A percentile compares a stretch with the other conserved stretches of the same genome.
Conservation (phyloP, 2,329 filamentous ascomycete species). For the Zasmidium angulare region DNA sequence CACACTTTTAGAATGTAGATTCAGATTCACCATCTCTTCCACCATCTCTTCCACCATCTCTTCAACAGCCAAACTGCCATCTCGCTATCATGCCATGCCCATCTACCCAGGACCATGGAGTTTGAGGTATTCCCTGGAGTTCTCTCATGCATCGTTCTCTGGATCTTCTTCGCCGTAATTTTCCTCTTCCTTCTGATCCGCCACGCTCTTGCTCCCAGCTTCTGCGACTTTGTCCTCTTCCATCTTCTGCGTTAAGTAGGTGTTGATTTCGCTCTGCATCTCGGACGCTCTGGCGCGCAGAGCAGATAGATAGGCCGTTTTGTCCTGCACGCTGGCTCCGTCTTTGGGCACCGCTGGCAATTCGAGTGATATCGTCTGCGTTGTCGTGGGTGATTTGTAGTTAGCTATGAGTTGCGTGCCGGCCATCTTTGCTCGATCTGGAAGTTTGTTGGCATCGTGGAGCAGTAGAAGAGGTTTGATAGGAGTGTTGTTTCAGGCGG, state of each 20-base stretch:
- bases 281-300: conserved; percentile 58
- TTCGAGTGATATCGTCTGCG: conserved; percentile 25
- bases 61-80: too few relatives aligned
- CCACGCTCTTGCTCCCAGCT: conserved; percentile 16
- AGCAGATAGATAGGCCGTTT: conserved; percentile 58
- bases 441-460: neutral
- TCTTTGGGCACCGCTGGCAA: conserved; percentile 22
- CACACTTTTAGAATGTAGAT: neutral
- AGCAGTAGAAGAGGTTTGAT: neutral
- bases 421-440: conserved; percentile 8
- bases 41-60: too few relatives aligned
- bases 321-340: conserved; percentile 42
- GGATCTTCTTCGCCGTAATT: conserved; percentile 83
- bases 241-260: conserved; percentile 71
- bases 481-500: neutral
- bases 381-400: conserved; percentile 27
- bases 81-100: too few relatives aligned
- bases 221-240: conserved; percentile 64
- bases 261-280: conserved; percentile 68
- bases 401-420: conserved; percentile 22
- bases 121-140: too few relatives aligned
- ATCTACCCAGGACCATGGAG: too few relatives aligned
- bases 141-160: conserved; percentile 49
- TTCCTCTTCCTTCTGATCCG: conserved; percentile 55
- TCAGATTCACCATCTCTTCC: too few relatives aligned